Base-by-base conservation (phyloP, 2,329 filamentous ascomycete genomes). In the Periconia sp. region DNA sequence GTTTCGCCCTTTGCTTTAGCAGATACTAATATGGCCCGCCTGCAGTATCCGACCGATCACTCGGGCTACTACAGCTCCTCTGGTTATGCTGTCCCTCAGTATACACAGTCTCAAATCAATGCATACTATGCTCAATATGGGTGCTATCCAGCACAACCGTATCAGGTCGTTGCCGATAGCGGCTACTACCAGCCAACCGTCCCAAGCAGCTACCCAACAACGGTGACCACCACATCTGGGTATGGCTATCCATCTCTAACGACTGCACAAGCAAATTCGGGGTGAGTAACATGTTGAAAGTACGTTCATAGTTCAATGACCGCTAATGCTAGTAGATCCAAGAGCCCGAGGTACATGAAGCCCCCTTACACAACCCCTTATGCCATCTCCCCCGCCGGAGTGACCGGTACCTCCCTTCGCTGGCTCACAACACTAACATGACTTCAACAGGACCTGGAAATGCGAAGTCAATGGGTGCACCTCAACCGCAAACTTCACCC, bases 401-500 rank as follows among this genome's bases (percentile, higher is more conserved):
- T n/a, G n/a, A n/a, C n/a, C n/a, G n/a, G n/a, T n/a, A n/a, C n/a
- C n/a, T n/a, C n/a, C n/a, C n/a, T n/a, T n/a, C n/a, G n/a, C n/a
- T n/a, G n/a, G n/a, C 25, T 6, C 15, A 4, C 5, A 12, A 28
- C 15, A 22, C 48, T 52, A 43, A 50, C 15, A n/a, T n/a, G 11
- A 28, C 4, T 5, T n/a, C n/a, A 12, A 22, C 43, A 66, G 58
- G 34, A 68, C 60, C 25, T 69, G 59, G 58, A 61, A 53, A 22
- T 69, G 65, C 47, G 58, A 65, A 16, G 38, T 64, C 9, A 42
- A 56, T 4, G 47, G 49, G 26, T 68, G 65, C 48, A 58, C 63
- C 21, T 66, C 61, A 4, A 63, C 55, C 4, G 65, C 65, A 7
- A 58, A 65, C 23, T 69, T 69, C 45, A 66, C 63, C 2, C 59